A percentile compares a stretch with the other conserved stretches of the same genome.
phyloP scores from a whole-genome alignment of 116 monocot species.

The Zostera marina region DNA sequence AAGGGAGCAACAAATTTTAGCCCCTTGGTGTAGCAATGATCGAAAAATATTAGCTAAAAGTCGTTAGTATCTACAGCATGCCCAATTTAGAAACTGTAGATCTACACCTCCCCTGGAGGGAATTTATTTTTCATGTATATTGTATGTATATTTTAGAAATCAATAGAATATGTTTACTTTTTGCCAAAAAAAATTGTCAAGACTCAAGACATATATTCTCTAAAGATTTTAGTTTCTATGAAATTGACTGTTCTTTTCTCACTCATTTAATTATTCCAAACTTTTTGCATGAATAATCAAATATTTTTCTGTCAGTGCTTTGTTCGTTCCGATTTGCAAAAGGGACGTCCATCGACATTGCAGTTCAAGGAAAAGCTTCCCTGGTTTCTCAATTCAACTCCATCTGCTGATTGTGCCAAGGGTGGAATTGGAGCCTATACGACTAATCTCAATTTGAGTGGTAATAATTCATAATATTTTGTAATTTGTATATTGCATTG shows the following conservation, averaged over 20 bases:
- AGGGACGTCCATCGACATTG: slow-evolving; percentile 68
- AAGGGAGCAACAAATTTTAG: too few relatives aligned
- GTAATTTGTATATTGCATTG: not conserved
- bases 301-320: slow-evolving; percentile 49
- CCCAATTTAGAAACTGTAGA: too few relatives aligned
- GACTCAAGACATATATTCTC: too few relatives aligned
- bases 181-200: too few relatives aligned
- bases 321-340: slow-evolving; percentile 54
- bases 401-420: slow-evolving; percentile 93
- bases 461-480: slow-evolving; percentile 18
- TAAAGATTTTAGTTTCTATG: not conserved
- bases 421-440: slow-evolving; percentile 94
- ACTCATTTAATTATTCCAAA: not conserved
- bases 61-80: too few relatives aligned
- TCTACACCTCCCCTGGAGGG: too few relatives aligned
- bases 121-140: too few relatives aligned
- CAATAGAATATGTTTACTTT: too few relatives aligned
- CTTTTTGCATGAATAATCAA: not conserved
- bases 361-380: slow-evolving; percentile 93
- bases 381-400: slow-evolving; percentile 95
- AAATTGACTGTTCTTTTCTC: not conserved
- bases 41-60: too few relatives aligned
- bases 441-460: slow-evolving; percentile 71
- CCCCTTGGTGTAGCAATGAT: too few relatives aligned
- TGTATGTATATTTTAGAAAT: too few relatives aligned